Conservation (phyloP, 805 yeast genomes). For the Lachancea nothofagi region DNA sequence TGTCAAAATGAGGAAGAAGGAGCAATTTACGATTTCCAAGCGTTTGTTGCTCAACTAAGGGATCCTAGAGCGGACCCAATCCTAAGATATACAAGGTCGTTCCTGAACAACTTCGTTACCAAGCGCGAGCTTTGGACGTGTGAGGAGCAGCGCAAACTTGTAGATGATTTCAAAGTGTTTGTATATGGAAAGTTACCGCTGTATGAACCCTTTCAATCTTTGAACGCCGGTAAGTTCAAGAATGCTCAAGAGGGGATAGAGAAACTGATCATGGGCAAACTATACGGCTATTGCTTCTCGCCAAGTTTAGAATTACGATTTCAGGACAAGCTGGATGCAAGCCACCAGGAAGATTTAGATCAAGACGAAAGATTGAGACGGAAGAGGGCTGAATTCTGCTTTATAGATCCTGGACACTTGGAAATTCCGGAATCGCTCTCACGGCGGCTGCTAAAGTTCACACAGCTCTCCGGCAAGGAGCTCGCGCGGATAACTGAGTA, state of each 20-base stretch:
- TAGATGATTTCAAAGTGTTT: conserved; percentile 71
- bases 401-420: conserved; percentile 70
- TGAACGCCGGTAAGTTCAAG: conserved; percentile 53
- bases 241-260: conserved; percentile 90
- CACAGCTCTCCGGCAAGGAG: conserved; percentile 65
- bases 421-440: conserved; percentile 60
- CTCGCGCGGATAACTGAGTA: conserved; percentile 72
- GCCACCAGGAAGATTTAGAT: conserved; percentile 57
- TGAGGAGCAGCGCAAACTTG: conserved; percentile 70
- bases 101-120: conserved; percentile 60
- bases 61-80: conserved; percentile 80
- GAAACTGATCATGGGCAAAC: conserved; percentile 82
- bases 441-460: conserved; percentile 47
- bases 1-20: conserved; percentile 19
- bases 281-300: conserved; percentile 73
- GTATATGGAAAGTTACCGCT: conserved; percentile 55
- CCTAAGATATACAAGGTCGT: conserved; percentile 79
- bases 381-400: conserved; percentile 57
- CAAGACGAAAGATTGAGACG: conserved; percentile 49
- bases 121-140: conserved; percentile 63
- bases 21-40: conserved; percentile 71
- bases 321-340: conserved; percentile 40
- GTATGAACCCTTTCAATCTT: conserved; percentile 68
- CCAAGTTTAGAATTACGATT: conserved; percentile 44
- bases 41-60: conserved; percentile 65